These are phyloP conservation scores for Phytophthora aleatoria DNA, from an alignment of 352 stramenopile genomes.

Conservation along the genomic window DNA sequence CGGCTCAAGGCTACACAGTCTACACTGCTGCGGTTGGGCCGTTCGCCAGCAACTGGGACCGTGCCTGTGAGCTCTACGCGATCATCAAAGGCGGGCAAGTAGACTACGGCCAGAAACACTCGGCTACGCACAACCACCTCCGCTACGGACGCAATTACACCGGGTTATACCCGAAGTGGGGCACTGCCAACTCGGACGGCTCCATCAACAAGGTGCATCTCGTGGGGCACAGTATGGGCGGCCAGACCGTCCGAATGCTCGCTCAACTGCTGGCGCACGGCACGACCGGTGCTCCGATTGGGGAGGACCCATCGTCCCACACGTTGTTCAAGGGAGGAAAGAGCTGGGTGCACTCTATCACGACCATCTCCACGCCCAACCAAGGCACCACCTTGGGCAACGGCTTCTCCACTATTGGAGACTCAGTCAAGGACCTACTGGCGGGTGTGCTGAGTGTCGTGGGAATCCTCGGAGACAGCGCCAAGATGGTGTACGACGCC, in stretches of 20 bases:
- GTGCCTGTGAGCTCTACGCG: constrained; percentile 65
- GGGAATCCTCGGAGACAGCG: constrained; percentile 30
- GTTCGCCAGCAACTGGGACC: constrained; percentile 69
- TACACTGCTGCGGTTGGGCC: constrained; percentile 59
- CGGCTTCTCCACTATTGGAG: constrained; percentile 44
- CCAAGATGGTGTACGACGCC: constrained; percentile 47
- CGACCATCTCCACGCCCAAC: constrained; percentile 66
- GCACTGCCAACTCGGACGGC: constrained; percentile 45
- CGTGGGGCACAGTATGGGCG: constrained; percentile 82
- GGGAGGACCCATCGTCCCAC: constrained; percentile 33
- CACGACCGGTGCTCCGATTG: constrained; percentile 40
- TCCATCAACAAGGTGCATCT: constrained; percentile 71
- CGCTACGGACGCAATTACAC: constrained; percentile 53
- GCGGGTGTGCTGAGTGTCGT: constrained; percentile 34
- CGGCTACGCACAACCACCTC: constrained; percentile 40
- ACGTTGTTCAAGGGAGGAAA: constrained; percentile 60
- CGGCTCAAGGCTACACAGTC: constrained; percentile 46
- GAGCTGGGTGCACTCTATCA: constrained; percentile 75
- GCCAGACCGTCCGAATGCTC: constrained; percentile 79
- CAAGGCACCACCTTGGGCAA: constrained; percentile 59
- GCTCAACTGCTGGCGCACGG: constrained; percentile 62
- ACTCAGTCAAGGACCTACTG: constrained; percentile 42
- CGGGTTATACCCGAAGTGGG: constrained; percentile 65
- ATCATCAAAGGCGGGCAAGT: constrained; percentile 62
- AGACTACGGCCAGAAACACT: constrained; percentile 62